These are phyloP conservation scores for Gnaphalium uliginosum DNA, from an alignment of 129 eudicot genomes.

Conservation along the genomic window DNA sequence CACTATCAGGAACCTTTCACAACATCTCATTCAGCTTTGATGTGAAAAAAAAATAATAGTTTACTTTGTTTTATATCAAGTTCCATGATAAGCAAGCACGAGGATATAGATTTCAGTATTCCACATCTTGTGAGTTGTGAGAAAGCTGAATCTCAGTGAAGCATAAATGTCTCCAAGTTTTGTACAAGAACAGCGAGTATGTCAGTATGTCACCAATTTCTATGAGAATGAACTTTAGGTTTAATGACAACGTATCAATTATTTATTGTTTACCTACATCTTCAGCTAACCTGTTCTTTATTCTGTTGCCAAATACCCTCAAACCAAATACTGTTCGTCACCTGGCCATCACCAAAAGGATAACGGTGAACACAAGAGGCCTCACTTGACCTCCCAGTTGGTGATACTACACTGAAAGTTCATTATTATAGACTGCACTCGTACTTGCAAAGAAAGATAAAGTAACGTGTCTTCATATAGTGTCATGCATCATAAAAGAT, in stretches of 20 bases:
- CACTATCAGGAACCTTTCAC: slow-evolving; percentile 2
- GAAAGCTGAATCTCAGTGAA: not conserved
- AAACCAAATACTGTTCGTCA: not conserved
- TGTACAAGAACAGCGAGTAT: slow-evolving; percentile 10
- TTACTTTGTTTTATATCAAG: not conserved
- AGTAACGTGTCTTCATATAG: not conserved
- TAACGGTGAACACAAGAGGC: not conserved
- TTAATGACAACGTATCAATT: not conserved
- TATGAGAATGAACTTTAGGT: not conserved
- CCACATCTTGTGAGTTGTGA: slow-evolving; percentile 10
- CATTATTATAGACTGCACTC: not conserved
- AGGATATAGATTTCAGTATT: slow-evolving; percentile 4
- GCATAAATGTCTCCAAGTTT: not conserved
- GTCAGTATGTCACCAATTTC: not conserved
- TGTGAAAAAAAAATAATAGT: slow-evolving; percentile 7
- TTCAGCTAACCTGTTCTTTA: not conserved
- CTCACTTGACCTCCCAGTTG: not conserved
- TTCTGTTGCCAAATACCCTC: slow-evolving; percentile 2
- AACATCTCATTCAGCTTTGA: slow-evolving; percentile 6
- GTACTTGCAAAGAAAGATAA: not conserved
- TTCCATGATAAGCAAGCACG: slow-evolving; percentile 9
- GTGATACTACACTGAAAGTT: not conserved
- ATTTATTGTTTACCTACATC: slow-evolving; percentile 8
- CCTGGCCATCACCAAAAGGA: not conserved
- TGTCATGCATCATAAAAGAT: slow-evolving; percentile 3